These are phyloP conservation scores for Prunus yedoensis DNA, from an alignment of 331 rosid species.

Conservation along the genomic window DNA sequence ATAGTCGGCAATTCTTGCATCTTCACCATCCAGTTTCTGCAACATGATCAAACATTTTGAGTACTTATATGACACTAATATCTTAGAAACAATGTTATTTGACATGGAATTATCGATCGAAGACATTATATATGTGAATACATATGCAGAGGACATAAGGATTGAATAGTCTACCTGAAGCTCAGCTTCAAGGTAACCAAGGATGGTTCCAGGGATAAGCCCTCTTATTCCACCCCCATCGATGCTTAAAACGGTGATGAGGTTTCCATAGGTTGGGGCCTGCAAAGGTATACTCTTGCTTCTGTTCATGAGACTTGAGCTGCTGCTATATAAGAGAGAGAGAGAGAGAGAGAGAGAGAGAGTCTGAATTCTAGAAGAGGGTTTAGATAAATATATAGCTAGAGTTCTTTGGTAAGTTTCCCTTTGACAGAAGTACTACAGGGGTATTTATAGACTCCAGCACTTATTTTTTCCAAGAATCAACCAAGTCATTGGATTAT, in stretches of 20 bases:
- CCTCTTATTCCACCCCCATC: constrained; percentile 76
- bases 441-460: constrained; percentile 14
- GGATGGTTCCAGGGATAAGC: constrained; percentile 55
- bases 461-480: not conserved
- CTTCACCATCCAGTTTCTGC: constrained; percentile 48
- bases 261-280: constrained; percentile 53
- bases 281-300: constrained; percentile 21
- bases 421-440: not conserved
- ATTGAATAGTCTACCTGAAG: constrained; percentile 48
- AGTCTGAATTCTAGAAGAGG: not conserved
- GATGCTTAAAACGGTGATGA: constrained; percentile 53
- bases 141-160: not conserved
- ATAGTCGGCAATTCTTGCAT: constrained; percentile 53
- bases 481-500: not conserved
- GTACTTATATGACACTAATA: not conserved
- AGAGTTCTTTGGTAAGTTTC: not conserved
- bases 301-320: not conserved
- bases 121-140: not conserved
- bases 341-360: not conserved
- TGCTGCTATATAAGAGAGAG: no score
- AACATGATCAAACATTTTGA: not conserved
- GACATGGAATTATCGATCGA: not conserved
- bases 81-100: not conserved
- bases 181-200: constrained; percentile 52
- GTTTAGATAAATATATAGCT: not conserved